Evolutionary conservation across 208 protist genomes (phyloP).

Genomic region (Leishmania martiniquensis): DNA sequence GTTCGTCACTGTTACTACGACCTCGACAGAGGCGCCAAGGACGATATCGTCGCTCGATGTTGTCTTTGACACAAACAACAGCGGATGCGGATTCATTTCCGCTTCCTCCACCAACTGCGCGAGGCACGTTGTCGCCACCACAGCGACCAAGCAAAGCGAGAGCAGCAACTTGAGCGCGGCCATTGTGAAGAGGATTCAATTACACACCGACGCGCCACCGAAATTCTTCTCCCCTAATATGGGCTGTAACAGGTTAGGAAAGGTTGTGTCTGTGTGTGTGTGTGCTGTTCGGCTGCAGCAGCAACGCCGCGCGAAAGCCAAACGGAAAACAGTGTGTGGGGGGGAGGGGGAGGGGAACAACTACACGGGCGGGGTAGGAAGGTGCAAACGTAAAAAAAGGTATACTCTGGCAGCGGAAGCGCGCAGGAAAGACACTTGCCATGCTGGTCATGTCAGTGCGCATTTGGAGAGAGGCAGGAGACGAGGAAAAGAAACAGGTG

Average conservation of each 20-base stretch:
- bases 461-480: background rate
- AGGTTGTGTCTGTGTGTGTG: too few species aligned
- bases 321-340: too few species aligned
- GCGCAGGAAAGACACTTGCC: background rate
- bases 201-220: background rate
- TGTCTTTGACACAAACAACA: slow-evolving; percentile 84
- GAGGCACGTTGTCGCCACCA: slow-evolving; percentile 30
- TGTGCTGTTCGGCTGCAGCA: background rate
- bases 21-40: slow-evolving; percentile 72
- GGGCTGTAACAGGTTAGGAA: background rate
- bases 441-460: background rate
- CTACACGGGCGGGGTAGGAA: background rate
- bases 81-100: slow-evolving; percentile 46
- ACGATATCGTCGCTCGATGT: slow-evolving; percentile 76
- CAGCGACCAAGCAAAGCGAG: slow-evolving; percentile 22
- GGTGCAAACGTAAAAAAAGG: background rate
- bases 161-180: slow-evolving; percentile 21
- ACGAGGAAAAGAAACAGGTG: background rate
- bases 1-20: slow-evolving; percentile 78
- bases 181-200: slow-evolving; percentile 1
- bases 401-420: background rate
- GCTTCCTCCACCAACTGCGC: slow-evolving; percentile 21
- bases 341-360: background rate
- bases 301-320: background rate
- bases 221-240: background rate